Percentiles rank a stretch among this genome's conserved stretches.
Conservation (phyloP, 805 yeast genomes). For the Wickerhamiella shivajii region DNA sequence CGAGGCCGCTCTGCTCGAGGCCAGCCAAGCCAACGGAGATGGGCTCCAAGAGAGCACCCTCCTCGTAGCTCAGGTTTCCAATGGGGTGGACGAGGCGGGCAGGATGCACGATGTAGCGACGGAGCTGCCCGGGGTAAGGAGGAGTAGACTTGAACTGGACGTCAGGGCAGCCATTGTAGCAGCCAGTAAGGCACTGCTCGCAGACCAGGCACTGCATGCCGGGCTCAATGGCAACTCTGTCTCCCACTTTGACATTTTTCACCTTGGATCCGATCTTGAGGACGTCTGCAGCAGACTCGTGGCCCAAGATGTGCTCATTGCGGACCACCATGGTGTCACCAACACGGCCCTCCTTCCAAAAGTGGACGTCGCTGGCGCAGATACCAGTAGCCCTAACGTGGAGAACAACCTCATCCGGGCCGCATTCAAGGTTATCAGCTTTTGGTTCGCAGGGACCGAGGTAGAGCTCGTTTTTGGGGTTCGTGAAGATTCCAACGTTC, state of each 20-base stretch:
- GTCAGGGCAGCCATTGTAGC: slow-evolving; percentile 27
- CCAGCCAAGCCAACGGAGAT: slow-evolving; percentile 41
- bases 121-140: slow-evolving; percentile 25
- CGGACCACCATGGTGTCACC: slow-evolving; percentile 40
- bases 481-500: slow-evolving; percentile 23
- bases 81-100: slow-evolving; percentile 27
- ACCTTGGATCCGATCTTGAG: slow-evolving; percentile 38
- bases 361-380: slow-evolving; percentile 64
- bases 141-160: slow-evolving; percentile 28
- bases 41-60: slow-evolving; percentile 45
- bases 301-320: slow-evolving; percentile 44
- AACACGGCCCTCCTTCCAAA: slow-evolving; percentile 49
- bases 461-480: slow-evolving; percentile 23
- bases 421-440: slow-evolving; percentile 21
- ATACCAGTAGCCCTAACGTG: slow-evolving; percentile 55
- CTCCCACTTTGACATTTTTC: slow-evolving; percentile 33
- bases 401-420: slow-evolving; percentile 34
- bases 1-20: slow-evolving; percentile 33
- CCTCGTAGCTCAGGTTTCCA: slow-evolving; percentile 31
- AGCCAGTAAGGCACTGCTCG: slow-evolving; percentile 24
- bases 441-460: slow-evolving; percentile 20
- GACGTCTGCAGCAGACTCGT: slow-evolving; percentile 41
- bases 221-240: slow-evolving; percentile 33
- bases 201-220: slow-evolving; percentile 35
- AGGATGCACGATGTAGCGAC: slow-evolving; percentile 26